Base-by-base conservation (phyloP, 495 filamentous ascomycete species). In the Aspergillus affinis region DNA sequence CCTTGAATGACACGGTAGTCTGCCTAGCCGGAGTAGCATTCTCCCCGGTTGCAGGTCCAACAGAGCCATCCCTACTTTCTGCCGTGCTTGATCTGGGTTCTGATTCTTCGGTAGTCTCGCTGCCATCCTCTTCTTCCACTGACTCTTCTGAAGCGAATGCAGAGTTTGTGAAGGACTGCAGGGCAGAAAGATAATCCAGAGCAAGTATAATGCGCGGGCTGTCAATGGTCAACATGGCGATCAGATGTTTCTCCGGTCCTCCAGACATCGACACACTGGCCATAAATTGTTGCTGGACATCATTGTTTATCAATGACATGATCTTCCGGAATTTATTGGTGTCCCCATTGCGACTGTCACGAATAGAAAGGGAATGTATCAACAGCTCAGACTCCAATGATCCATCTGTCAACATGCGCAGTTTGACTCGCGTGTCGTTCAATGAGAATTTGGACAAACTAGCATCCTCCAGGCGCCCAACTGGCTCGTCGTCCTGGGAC, bases 251-350 rank as follows among this genome's bases (percentile, higher is more conserved):
- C 9, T 97, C 88, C 32, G 87, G 75, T 4, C 93, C 93, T 26
- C 91, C 90, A 8, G 95, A 93, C 70, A 98, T 93, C 8, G 92
- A 92, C 29, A 98, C 76, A 75, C 89, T 95, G 41, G 94, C 94
- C 95, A 98, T 98, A 69, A 98, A 96, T 61, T 89, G 86, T 75
- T 98, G 94, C 68, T 96, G 90, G 10, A 94, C 92, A 54, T 89
- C 88, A 61, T 91, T 90, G 70, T 97, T 98, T 66, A 92, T 90
- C 62, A 95, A 86, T 21, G 93, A 93, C 94, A 98, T 98, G 73
- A 98, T 96, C 71, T 95, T 96, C 48, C 91, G 85, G 82, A 93
- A 98, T 71, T 97, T 97, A 73, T 97, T 98, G 8, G 86, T 90
- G 61, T 94, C 92, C 49, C 84, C 81, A 27, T 84, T 86, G 51